Conservation (phyloP, 2,329 filamentous ascomycete genomes). For the Epichloe gansuensis region DNA sequence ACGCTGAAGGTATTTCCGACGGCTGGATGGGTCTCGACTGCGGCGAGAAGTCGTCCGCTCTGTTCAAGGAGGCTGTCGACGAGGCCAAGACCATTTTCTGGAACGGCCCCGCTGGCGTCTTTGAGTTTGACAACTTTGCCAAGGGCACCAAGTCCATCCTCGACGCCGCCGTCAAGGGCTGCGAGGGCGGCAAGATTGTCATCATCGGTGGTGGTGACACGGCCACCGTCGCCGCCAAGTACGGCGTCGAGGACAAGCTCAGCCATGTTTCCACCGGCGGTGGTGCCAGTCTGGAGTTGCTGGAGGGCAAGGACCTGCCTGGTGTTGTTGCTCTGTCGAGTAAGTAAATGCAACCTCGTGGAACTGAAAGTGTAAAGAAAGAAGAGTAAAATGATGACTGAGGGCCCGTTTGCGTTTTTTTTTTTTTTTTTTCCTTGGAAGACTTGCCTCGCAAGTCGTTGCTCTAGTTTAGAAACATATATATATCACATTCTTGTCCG, state of each 20-base stretch:
- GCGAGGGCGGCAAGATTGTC: conserved; percentile 69
- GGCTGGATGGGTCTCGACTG: conserved; percentile 98
- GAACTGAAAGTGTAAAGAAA: not conserved
- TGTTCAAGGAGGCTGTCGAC: conserved; percentile 77
- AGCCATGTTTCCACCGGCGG: conserved; percentile 97
- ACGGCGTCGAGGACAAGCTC: conserved; percentile 88
- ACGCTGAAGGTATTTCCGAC: conserved; percentile 81
- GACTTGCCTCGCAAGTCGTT: not conserved
- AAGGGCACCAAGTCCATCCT: conserved; percentile 85
- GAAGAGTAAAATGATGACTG: conserved; percentile 6
- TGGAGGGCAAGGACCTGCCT: conserved; percentile 95
- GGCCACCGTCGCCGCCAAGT: conserved; percentile 95
- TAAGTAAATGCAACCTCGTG: conserved; percentile 35
- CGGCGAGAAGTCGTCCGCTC: conserved; percentile 73
- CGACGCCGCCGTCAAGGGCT: conserved; percentile 73
- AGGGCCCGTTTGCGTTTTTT: conserved; percentile 10
- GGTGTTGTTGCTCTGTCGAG: conserved; percentile 84
- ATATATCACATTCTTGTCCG: not conserved
- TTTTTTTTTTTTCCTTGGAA: not conserved
- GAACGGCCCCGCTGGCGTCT: conserved; percentile 96
- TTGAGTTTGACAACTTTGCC: conserved; percentile 92
- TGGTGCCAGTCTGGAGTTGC: conserved; percentile 85
- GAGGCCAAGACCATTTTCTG: conserved; percentile 94
- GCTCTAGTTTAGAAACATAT: not conserved
- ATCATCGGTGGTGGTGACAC: conserved; percentile 98